Evolutionary conservation across 169 alveolate genomes (phyloP), one percentile per base, ranked within the genome.

Genomic region (Plasmodium falciparum): DNA sequence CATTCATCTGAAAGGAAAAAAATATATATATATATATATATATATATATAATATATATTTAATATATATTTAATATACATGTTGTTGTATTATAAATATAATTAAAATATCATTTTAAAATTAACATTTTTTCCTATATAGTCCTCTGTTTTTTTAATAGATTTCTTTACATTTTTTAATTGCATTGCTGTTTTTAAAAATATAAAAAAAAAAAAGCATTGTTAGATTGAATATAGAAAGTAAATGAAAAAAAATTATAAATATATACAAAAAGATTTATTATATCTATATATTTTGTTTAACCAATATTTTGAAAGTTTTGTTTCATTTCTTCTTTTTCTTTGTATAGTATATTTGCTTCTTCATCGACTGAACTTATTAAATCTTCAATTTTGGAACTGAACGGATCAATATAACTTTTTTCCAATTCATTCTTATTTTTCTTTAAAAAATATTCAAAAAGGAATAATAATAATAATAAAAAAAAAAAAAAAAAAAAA

Each of bases 241-340:
- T n/a, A 58, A 43, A 39, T 61, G 29, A n/a, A 22, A 52, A 56
- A 15, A 4, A 7, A 13, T 33, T 33, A 33, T 33, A 33, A 33
- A 33, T 0, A 1, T 33, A 33, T 33, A 33, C 43, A 33, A 33
- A 33, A 33, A 33, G 4, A 33, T 33, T 33, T 0, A 33, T 33
- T 1, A 24, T 33, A 33, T 33, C 43, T 33, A 33, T 33, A 33
- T 33, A 33, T 33, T 59, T 59, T 39, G 12, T n/a, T 13, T 20
- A 85, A 85, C 91, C 91, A 15, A 85, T 85, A 52, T 24, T 85
- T 71, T 85, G 91, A 26, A 85, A 71, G 9, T 69, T 39, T n/a
- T 69, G 69, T 71, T 72, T 85, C 74, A 85, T 85, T 69, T 85
- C 59, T 11, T 85, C 88, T 50, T 49, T 85, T 73, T 85, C 91